Evolutionary conservation across 352 stramenopile species (phyloP).

Genomic region (Pythium grandisporangium): DNA sequence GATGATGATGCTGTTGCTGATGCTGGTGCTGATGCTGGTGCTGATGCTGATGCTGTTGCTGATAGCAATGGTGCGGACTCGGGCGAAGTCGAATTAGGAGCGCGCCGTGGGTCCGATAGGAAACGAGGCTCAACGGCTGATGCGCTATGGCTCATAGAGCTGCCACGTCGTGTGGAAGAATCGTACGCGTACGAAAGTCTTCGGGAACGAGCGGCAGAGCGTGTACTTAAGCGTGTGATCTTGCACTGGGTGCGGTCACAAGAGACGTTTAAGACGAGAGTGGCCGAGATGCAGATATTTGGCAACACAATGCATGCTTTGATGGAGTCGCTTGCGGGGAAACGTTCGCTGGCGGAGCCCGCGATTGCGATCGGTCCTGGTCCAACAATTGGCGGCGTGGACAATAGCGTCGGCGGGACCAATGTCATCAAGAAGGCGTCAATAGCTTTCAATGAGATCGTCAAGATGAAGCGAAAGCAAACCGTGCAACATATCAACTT

Average conservation of each 20-base stretch:
- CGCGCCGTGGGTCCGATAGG: too few species aligned
- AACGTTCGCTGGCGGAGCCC: constrained; percentile 4
- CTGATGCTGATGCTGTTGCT: too few species aligned
- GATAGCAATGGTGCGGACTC: too few species aligned
- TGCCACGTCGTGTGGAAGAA: constrained; percentile 9
- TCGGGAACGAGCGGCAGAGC: constrained; percentile 40
- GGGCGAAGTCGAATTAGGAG: too few species aligned
- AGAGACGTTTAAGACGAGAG: constrained; percentile 37
- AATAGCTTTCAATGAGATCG: too few species aligned
- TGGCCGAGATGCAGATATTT: constrained; percentile 53
- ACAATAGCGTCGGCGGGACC: background rate
- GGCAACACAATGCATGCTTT: constrained; percentile 43
- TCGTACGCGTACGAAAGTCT: constrained; percentile 54
- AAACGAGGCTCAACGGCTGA: background rate
- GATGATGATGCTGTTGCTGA: background rate
- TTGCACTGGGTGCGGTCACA: constrained; percentile 38
- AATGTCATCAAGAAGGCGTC: too few species aligned
- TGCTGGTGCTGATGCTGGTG: too few species aligned
- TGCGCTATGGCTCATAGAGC: constrained; percentile 3
- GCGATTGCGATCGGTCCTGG: background rate
- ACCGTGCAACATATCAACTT: constrained; percentile 32
- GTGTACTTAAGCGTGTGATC: constrained; percentile 53
- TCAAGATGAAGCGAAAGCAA: constrained; percentile 15
- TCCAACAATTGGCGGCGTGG: constrained; percentile 1
- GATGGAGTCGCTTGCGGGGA: constrained; percentile 32